Base-by-base conservation (phyloP, 169 alveolate genomes). In the Plasmodium fragile region DNA sequence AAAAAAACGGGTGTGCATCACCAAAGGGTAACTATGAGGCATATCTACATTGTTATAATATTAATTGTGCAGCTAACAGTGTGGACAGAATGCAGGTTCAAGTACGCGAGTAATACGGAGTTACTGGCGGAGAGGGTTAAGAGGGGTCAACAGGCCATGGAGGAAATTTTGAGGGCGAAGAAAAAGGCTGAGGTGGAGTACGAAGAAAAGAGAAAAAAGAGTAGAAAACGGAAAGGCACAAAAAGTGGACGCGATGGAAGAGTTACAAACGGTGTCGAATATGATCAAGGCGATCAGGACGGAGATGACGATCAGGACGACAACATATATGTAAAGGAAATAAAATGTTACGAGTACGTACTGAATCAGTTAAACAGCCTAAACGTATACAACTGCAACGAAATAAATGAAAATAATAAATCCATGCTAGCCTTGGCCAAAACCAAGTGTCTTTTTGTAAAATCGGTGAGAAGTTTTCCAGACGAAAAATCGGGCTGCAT, bases 351-450 rank as follows among this genome's bases (percentile, higher is more conserved):
- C 95, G 95, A 94, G 65, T 96, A 81, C 65, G 97, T 96, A 53
- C 85, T 96, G 34, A 81, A 94, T 32, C 96, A 96, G 92, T 72
- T 96, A 45, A 94, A 95, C 87, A 69, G 95, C 59, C 87, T 96
- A 39, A 96, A 95, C 72, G 43, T 95, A 41, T 95, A 95, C 34
- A 96, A 90, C 30, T 96, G 97, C 78, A 96, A 95, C 59, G 92
- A 91, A 41, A 95, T 95, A 92, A 96, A 96, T 65, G 97, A 96
- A 59, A 93, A 93, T 18, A 95, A 95, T 70, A 93, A 96, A 92
- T 93, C 97, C 10, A 91, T 96, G 45, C 91, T 96, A 69, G 97
- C 97, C 28, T 85, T 96, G 72, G 97, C 97, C 36, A 96, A 95
- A 92, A 96, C 97, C 10, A 96, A 95, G 84, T 96, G 97, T 83